Evolutionary conservation across 345 rosid genomes (phyloP).

Genomic region (Capsella bursapastoris): DNA sequence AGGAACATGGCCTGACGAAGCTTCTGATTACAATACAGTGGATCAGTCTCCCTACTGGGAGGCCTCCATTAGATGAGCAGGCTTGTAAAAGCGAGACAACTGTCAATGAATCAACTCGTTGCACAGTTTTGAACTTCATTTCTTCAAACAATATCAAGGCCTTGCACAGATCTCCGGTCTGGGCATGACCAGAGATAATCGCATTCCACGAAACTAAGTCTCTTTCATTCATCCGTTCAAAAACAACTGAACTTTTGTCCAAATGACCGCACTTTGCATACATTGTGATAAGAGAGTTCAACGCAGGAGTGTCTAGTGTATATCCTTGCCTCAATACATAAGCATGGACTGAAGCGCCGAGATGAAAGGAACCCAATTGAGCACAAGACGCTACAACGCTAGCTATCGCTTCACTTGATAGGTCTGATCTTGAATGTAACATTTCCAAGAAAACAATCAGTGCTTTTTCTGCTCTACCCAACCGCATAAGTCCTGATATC

Average conservation of each 20-base stretch:
- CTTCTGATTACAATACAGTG: slow-evolving; percentile 63
- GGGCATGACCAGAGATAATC: slow-evolving; percentile 69
- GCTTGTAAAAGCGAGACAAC: slow-evolving; percentile 72
- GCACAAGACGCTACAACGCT: slow-evolving; percentile 74
- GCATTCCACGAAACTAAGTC: slow-evolving; percentile 90
- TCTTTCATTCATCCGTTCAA: slow-evolving; percentile 54
- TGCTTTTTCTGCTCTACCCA: slow-evolving; percentile 61
- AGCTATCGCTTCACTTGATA: slow-evolving; percentile 65
- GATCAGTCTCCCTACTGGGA: slow-evolving; percentile 64
- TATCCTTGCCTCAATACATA: slow-evolving; percentile 57
- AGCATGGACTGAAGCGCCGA: slow-evolving; percentile 71
- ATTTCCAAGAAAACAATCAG: slow-evolving; percentile 55
- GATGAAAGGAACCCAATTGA: slow-evolving; percentile 54
- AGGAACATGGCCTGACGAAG: slow-evolving; percentile 51
- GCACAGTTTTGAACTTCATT: slow-evolving; percentile 49
- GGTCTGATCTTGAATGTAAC: slow-evolving; percentile 53
- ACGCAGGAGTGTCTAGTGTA: slow-evolving; percentile 54
- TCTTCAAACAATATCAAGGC: slow-evolving; percentile 57
- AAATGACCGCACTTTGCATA: slow-evolving; percentile 65
- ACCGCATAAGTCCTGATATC: slow-evolving; percentile 82
- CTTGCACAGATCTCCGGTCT: slow-evolving; percentile 55
- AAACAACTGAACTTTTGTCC: slow-evolving; percentile 59
- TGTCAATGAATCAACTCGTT: slow-evolving; percentile 67
- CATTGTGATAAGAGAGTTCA: slow-evolving; percentile 76
- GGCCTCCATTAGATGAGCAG: slow-evolving; percentile 62